Base-by-base conservation (phyloP, 179 eudicot species). In the Amaranthus tricolor region DNA sequence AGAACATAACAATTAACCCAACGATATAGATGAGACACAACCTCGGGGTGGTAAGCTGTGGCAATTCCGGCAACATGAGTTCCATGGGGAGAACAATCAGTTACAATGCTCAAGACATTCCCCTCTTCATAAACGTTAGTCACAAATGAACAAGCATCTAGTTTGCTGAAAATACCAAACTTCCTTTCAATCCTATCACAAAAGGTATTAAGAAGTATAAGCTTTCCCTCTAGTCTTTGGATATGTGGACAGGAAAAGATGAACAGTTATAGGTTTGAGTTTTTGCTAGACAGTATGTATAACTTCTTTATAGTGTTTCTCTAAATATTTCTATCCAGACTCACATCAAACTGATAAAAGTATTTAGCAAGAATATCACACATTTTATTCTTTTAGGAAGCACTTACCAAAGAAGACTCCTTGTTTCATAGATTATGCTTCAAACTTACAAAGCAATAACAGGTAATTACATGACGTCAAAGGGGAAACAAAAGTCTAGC, bases 51-150 rank as follows among this genome's bases (percentile, higher is more conserved):
- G 86, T 87, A 93, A 79, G 99, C 98, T 77, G 93, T 82, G 73
- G 99, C 92, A 77, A 95, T 95, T 31, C 99, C 99, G 83, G 97
- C 93, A 83, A 95, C 99, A 81, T 95, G 99, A 79, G 99, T 95
- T 78, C 97, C 99, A 84, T 95, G 99, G 21, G 99, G 94, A 47
- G 99, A 95, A 84, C 97, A 57, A 84, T 95, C 99, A 68, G 99
- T 95, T 57, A 95, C 99, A 71, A 95, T 86, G 75, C 99, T 95
- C 84, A 95, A 85, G 74, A 91, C 77, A 59, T 90, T 95, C 76
- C 99, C 99, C 62, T 89, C 96, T 76, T 95, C 88, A 75, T 89
- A 95, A 50, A 95, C 88, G 81, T 95, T 95, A 76, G 89, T 84
- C 70, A 91, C 97, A 66, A 84, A 89, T 58, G 99, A 71, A 77